Conservation (phyloP, 2,329 filamentous ascomycete species). For the Pezicula carpinea region DNA sequence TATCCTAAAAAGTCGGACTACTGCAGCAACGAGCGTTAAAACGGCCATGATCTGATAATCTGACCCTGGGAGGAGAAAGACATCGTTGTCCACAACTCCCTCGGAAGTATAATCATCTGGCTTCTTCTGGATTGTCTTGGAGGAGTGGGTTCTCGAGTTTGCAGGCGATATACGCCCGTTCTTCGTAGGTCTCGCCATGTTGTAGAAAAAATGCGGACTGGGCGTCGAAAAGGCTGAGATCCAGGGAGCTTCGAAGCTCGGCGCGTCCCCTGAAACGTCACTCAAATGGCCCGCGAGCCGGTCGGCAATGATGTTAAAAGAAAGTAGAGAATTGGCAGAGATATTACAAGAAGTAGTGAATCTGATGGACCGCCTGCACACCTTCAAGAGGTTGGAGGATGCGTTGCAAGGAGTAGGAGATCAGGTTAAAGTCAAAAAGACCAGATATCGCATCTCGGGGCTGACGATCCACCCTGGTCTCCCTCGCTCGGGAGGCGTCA, state of each 20-base stretch:
- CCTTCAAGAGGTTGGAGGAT: neutral
- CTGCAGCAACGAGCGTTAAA: slow-evolving; percentile 69
- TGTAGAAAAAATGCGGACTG: slow-evolving; percentile 10
- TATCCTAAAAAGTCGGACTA: slow-evolving; percentile 89
- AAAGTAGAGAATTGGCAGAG: slow-evolving; percentile 18
- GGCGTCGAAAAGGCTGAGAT: slow-evolving; percentile 13
- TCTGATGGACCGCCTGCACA: neutral
- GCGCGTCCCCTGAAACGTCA: slow-evolving; percentile 11
- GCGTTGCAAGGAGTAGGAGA: no score
- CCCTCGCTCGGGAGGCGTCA: no score
- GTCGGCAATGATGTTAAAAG: slow-evolving; percentile 18
- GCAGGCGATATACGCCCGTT: slow-evolving; percentile 4
- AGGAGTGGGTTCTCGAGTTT: slow-evolving; percentile 11
- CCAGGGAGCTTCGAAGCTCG: slow-evolving; percentile 15
- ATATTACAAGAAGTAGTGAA: slow-evolving; percentile 18
- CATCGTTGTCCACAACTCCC: slow-evolving; percentile 83
- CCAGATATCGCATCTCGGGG: no score
- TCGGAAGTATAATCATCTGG: slow-evolving; percentile 65
- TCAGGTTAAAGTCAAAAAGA: no score
- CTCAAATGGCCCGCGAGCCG: slow-evolving; percentile 9
- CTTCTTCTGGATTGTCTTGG: slow-evolving; percentile 16
- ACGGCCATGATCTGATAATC: slow-evolving; percentile 76
- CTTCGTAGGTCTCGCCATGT: slow-evolving; percentile 22
- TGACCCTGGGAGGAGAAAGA: slow-evolving; percentile 76
- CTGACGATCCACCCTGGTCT: no score